These are phyloP conservation scores for Pleurozium schreberi DNA, from an alignment of 225 moss, liverwort and hornwort genomes.

Conservation along the genomic window DNA sequence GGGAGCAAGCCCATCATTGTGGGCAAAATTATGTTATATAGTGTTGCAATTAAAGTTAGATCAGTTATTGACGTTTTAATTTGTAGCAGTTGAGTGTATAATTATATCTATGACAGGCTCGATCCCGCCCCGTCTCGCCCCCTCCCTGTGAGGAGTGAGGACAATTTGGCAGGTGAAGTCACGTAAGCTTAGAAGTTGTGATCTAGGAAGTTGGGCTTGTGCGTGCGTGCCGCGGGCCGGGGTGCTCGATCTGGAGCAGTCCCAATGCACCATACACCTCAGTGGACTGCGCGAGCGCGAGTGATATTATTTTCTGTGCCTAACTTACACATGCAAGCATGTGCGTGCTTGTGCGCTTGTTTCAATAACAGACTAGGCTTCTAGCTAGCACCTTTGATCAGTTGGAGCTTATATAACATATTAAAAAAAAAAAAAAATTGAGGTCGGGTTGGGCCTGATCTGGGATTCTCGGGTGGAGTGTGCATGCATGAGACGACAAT, in stretches of 20 bases:
- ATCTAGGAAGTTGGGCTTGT: not conserved
- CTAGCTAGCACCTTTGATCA: not conserved
- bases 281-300: too few species aligned
- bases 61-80: not conserved
- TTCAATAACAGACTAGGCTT: not conserved
- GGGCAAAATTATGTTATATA: too few species aligned
- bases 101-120: not conserved
- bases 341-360: not conserved
- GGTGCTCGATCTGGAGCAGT: not conserved
- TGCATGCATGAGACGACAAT: too few species aligned
- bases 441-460: too few species aligned
- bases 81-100: not conserved
- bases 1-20: too few species aligned
- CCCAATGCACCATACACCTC: not conserved
- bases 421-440: not conserved
- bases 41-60: too few species aligned
- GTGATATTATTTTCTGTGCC: not conserved
- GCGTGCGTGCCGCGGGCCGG: not conserved
- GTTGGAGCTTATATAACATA: not conserved
- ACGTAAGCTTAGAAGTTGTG: rapidly evolving
- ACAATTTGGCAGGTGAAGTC: not conserved
- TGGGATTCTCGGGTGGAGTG: rapidly evolving
- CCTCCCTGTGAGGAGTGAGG: too few species aligned
- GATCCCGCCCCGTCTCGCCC: not conserved
- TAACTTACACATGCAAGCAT: not conserved